Evolutionary conservation across 306 rosid species (phyloP).

Genomic region (Quillaja saponaria): DNA sequence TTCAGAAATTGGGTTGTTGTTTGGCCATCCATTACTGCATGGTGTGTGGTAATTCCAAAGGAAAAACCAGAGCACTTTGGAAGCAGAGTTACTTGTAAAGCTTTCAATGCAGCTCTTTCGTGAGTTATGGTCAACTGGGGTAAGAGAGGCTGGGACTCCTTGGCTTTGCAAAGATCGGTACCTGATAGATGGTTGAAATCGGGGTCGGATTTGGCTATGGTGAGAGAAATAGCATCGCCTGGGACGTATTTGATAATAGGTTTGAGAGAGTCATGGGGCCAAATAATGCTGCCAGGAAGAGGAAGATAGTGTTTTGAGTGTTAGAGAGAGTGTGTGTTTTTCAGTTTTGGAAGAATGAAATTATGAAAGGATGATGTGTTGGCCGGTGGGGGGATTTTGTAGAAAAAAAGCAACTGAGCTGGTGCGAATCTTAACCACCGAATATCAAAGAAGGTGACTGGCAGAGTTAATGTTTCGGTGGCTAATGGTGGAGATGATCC

Average conservation of each 20-base stretch:
- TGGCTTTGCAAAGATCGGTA: not conserved
- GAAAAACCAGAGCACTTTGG: conserved; percentile 28
- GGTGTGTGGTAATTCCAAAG: conserved; percentile 26
- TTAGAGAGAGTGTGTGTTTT: conserved; percentile 17
- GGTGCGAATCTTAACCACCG: conserved; percentile 31
- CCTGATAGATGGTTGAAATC: conserved; percentile 15
- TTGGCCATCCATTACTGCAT: conserved; percentile 25
- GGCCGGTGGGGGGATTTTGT: not conserved
- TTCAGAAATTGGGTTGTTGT: conserved; percentile 27
- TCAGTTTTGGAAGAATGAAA: conserved; percentile 8
- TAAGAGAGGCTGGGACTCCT: conserved; percentile 6
- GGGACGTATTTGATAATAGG: conserved; percentile 5
- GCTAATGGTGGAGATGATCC: not conserved
- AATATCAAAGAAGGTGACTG: conserved; percentile 37
- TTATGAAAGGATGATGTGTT: not conserved
- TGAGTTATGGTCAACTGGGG: conserved; percentile 1
- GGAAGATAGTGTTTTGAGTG: conserved; percentile 16
- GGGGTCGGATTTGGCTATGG: conserved; percentile 19
- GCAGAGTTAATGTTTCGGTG: not conserved
- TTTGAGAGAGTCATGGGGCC: not conserved
- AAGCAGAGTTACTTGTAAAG: conserved; percentile 31
- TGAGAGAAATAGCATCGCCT: conserved; percentile 9
- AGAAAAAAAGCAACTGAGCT: conserved; percentile 24
- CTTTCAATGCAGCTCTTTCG: not conserved
- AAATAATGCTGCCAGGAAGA: conserved; percentile 1